phyloP scores from a whole-genome alignment of 768 basidiomycete genomes.

The Zangia roseola region DNA sequence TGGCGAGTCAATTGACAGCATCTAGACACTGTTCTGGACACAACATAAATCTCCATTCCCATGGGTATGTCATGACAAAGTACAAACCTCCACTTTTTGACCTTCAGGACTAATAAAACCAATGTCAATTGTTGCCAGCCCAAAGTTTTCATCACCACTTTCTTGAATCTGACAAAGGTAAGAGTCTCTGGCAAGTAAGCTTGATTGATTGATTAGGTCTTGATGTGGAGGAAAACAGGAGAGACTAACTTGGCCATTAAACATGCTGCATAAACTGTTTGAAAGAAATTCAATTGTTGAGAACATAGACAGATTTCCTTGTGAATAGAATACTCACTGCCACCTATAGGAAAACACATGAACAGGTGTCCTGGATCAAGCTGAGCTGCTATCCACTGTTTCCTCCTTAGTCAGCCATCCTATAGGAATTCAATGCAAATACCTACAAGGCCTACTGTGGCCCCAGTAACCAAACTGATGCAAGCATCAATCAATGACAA shows the following conservation, averaged over 20 bases:
- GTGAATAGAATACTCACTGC: conserved; percentile 14
- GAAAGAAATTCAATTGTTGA: not conserved
- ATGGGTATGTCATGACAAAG: not conserved
- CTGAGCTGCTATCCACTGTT: conserved; percentile 19
- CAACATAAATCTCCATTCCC: not conserved
- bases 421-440: not conserved
- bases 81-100: conserved; percentile 4
- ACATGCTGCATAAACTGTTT: conserved; percentile 27
- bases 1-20: too few species aligned
- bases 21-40: conserved; percentile 2
- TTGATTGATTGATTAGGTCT: conserved; percentile 1
- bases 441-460: conserved; percentile 20
- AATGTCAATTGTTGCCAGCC: not conserved
- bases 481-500: not conserved
- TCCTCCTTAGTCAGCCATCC: not conserved
- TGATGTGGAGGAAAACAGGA: not conserved
- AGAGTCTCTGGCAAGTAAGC: conserved; percentile 29
- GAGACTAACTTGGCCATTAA: conserved; percentile 28
- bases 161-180: conserved; percentile 13
- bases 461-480: conserved; percentile 15
- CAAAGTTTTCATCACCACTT: not conserved
- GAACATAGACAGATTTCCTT: not conserved
- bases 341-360: conserved; percentile 27
- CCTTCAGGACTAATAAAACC: conserved; percentile 3
- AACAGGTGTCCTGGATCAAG: conserved; percentile 19